Evolutionary conservation across 2,329 filamentous ascomycete species (phyloP).

Genomic region (Triangularia verruculosa): DNA sequence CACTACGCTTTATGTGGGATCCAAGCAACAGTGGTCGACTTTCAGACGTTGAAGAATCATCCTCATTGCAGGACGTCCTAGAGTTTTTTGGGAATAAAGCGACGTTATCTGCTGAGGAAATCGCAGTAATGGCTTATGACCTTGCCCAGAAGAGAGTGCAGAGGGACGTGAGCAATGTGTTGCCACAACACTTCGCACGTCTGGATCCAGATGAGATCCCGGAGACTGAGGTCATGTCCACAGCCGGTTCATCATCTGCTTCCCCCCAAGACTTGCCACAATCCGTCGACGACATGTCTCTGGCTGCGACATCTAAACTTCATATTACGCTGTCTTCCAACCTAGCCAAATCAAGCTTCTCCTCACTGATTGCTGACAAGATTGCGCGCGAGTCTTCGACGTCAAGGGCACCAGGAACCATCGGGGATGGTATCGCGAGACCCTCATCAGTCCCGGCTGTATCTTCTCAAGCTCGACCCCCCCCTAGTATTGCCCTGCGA

Average conservation of each 20-base stretch:
- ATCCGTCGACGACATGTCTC: not conserved
- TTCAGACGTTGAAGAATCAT: not conserved
- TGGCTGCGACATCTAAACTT: not conserved
- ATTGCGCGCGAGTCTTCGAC: not conserved
- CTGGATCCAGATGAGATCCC: not conserved
- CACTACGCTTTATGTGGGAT: conserved; percentile 22
- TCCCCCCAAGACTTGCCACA: not conserved
- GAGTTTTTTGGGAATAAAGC: conserved; percentile 20
- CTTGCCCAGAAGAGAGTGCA: conserved; percentile 14
- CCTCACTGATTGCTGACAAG: not conserved
- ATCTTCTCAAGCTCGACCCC: not conserved
- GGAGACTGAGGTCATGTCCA: not conserved
- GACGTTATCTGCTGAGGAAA: not conserved
- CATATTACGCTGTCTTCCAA: not conserved
- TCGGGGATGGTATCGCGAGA: not conserved
- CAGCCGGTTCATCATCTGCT: not conserved
- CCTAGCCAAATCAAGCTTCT: not conserved
- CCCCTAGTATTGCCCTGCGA: not conserved
- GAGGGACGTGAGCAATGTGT: conserved; percentile 15
- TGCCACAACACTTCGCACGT: conserved; percentile 5
- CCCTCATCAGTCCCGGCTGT: conserved; percentile 1
- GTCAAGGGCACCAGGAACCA: not conserved
- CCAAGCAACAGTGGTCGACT: conserved; percentile 11
- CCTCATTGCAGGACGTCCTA: conserved; percentile 18
- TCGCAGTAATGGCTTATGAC: conserved; percentile 14